Percentiles rank a stretch among this genome's conserved stretches.
phyloP scores from a whole-genome alignment of 192 early-diverging fungal species.

The Umbelopsis ramanniana region DNA sequence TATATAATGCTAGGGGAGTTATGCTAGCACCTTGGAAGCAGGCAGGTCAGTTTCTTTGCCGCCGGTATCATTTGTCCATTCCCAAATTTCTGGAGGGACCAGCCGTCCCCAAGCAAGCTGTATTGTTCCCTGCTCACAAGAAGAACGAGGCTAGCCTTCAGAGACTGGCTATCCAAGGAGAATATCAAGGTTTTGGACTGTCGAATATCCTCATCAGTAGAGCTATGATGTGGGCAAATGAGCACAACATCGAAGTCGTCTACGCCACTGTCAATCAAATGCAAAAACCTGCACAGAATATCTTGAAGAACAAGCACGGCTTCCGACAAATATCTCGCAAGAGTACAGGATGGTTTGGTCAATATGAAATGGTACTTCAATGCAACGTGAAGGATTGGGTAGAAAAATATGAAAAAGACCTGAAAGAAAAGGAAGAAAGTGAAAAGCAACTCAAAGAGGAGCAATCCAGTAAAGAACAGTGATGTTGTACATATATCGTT shows the following conservation, averaged over 20 bases:
- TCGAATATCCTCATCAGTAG: conserved; percentile 35
- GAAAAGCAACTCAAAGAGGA: conserved; percentile 10
- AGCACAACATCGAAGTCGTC: conserved; percentile 30
- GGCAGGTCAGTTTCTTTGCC: background rate
- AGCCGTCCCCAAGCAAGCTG: background rate
- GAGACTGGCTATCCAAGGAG: conserved; percentile 30
- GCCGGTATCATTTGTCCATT: conserved; percentile 17
- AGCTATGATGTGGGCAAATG: conserved; percentile 30
- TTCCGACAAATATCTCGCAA: conserved; percentile 17
- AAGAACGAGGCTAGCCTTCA: conserved; percentile 32
- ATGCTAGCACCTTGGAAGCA: conserved; percentile 25
- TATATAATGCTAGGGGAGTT: conserved; percentile 20
- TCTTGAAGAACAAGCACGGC: conserved; percentile 23
- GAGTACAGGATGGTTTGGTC: conserved; percentile 28
- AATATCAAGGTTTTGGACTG: conserved; percentile 36
- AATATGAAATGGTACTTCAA: conserved; percentile 5
- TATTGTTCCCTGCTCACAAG: conserved; percentile 22
- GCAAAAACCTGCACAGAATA: conserved; percentile 1
- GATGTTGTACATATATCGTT: background rate
- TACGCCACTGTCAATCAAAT: conserved; percentile 36
- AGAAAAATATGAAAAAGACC: conserved; percentile 22
- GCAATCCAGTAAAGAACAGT: conserved; percentile 18
- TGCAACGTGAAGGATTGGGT: conserved; percentile 32
- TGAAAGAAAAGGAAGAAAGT: conserved; percentile 18
- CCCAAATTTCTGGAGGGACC: background rate